Percentiles rank a stretch among this genome's conserved stretches.
Evolutionary conservation across 805 yeast species (phyloP).

Genomic region (Saccharomycopsis fibuligera): DNA sequence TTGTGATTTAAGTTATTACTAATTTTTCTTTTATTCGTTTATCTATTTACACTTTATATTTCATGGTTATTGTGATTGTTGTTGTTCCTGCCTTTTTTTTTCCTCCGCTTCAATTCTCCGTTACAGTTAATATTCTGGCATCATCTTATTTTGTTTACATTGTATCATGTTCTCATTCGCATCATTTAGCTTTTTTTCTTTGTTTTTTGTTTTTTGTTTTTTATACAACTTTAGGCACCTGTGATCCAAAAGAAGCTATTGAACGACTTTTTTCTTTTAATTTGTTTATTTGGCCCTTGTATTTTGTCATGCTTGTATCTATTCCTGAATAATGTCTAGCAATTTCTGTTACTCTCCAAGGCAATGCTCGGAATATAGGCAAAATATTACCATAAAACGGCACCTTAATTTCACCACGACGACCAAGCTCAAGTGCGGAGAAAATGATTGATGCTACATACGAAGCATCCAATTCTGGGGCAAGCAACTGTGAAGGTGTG

Average conservation of each 20-base stretch:
- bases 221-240: neutral
- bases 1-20: too few species aligned
- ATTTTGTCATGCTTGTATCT: conserved; percentile 35
- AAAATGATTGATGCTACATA: conserved; percentile 58
- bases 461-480: conserved; percentile 73
- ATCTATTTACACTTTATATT: too few species aligned
- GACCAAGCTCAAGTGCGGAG: conserved; percentile 50
- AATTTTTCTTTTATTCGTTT: too few species aligned
- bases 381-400: conserved; percentile 75
- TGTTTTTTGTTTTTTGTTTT: neutral
- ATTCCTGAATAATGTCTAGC: conserved; percentile 39
- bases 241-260: conserved; percentile 1
- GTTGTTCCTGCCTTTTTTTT: too few species aligned
- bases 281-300: neutral
- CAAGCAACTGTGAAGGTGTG: conserved; percentile 70
- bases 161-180: too few species aligned
- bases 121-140: too few species aligned
- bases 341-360: conserved; percentile 53
- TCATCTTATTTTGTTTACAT: too few species aligned
- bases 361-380: conserved; percentile 64
- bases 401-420: conserved; percentile 58
- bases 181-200: conserved; percentile 1
- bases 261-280: conserved; percentile 2
- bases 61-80: too few species aligned
- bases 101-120: too few species aligned